phyloP scores from a whole-genome alignment of 1,284 basidiomycete species.

The Caloboletus inedulis region DNA sequence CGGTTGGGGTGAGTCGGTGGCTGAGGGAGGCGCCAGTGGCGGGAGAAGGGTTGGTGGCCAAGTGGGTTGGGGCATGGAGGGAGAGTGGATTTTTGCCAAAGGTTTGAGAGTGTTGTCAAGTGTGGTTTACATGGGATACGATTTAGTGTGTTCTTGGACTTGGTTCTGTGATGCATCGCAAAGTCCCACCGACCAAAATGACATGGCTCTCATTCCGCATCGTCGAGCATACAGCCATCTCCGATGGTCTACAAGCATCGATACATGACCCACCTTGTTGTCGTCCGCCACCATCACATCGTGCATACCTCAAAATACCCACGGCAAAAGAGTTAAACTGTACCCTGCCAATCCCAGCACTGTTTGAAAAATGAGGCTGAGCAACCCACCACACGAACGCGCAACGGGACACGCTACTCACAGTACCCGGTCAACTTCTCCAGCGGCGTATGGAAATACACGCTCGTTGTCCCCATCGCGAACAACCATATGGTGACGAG shows the following conservation, averaged over 20 bases:
- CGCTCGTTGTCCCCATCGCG: slow-evolving; percentile 75
- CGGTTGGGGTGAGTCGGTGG: slow-evolving; percentile 24
- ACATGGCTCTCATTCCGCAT: not conserved
- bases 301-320: slow-evolving; percentile 20
- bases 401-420: slow-evolving; percentile 40
- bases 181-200: not conserved
- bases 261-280: not conserved
- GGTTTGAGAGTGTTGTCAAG: not conserved
- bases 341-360: slow-evolving; percentile 44
- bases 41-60: slow-evolving; percentile 30
- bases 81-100: slow-evolving; percentile 31
- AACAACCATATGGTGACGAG: slow-evolving; percentile 72
- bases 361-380: slow-evolving; percentile 19
- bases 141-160: not conserved
- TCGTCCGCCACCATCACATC: not conserved
- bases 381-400: not conserved
- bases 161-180: no score
- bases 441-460: slow-evolving; percentile 87
- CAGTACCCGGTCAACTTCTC: slow-evolving; percentile 87
- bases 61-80: slow-evolving; percentile 37
- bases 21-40: slow-evolving; percentile 29
- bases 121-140: not conserved
- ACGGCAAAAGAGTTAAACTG: slow-evolving; percentile 39
- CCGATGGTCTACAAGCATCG: not conserved
- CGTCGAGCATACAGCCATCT: not conserved